These are phyloP conservation scores for Globisporangium cederbergense DNA, from an alignment of 352 stramenopile genomes.

Conservation along the genomic window DNA sequence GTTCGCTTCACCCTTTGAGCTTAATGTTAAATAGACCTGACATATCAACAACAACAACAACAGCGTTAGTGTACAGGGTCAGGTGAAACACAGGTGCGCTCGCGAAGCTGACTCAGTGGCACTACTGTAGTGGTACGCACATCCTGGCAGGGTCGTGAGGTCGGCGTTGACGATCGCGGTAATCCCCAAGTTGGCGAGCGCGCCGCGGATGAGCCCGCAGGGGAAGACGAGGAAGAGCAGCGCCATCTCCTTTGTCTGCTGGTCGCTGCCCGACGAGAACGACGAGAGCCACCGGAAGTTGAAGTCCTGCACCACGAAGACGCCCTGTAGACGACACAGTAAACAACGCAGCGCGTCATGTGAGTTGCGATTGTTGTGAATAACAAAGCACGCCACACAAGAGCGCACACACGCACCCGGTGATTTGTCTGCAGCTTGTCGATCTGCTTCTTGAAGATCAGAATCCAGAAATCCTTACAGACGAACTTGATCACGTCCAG, in stretches of 20 bases:
- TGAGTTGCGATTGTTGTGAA: neutral
- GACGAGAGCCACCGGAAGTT: constrained; percentile 90
- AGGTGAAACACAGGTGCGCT: neutral
- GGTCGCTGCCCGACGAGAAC: constrained; percentile 74
- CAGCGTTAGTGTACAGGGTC: neutral
- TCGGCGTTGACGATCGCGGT: constrained; percentile 94
- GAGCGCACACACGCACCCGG: constrained; percentile 52
- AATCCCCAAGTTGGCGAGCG: constrained; percentile 94
- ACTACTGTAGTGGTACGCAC: constrained; percentile 22
- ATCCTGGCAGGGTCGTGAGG: constrained; percentile 89
- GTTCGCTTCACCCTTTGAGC: constrained; percentile 57
- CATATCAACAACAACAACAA: neutral
- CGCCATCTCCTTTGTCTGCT: constrained; percentile 88
- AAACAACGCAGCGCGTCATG: neutral
- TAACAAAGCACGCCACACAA: too few relatives aligned
- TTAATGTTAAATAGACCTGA: constrained; percentile 92
- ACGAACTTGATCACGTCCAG: constrained; percentile 98
- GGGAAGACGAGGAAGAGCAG: constrained; percentile 94
- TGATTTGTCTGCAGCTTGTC: constrained; percentile 99
- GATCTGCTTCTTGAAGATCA: constrained; percentile 98
- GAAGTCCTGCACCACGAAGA: constrained; percentile 96
- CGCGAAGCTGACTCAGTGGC: neutral
- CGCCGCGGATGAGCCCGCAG: constrained; percentile 93
- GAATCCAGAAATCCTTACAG: constrained; percentile 98
- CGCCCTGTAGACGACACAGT: constrained; percentile 31